Evolutionary conservation across 2,329 filamentous ascomycete species (phyloP), one percentile per base, ranked within the genome.

Genomic region (Plenodomus biglobosus): DNA sequence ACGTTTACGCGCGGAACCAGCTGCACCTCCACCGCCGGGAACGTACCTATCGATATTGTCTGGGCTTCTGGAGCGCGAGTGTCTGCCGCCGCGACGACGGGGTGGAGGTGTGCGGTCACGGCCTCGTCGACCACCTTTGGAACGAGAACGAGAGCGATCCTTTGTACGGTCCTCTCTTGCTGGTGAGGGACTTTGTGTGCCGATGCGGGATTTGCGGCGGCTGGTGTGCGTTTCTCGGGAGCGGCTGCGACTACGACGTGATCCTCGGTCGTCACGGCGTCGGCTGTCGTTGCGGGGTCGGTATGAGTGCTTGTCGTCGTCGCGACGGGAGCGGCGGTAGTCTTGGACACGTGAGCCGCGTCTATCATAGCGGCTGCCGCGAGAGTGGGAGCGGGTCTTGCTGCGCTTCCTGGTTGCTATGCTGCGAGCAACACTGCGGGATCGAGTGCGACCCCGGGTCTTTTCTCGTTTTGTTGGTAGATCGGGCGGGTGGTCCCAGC

Each of bases 11-110:
- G 76, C 53, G 24, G 56, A 56, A 11, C 57, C 59, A 15, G 58
- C 50, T 34, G 22, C 44, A 20, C 34, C 55, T 37, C 50, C 58
- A n/a, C 57, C 56, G 17, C 62, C 64, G 16, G 70, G 70, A 4
- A 72, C 56, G 38, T 73, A 73, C 3, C 71, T 55, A 40, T 73
- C 71, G 20, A 73, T 73, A 19, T 68, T 66, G 13, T 71, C 66
- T 1, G 64, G 70, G 45, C 69, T 73, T 16, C 69, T 53, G 15
- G 61, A 61, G 3, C 59, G 61, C 8, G 61, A 59, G 18, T 52
- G 58, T 15, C 27, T 10, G 27, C 27, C 27, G 3, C 27, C 27
- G 22, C 51, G 46, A 16, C 61, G 61, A 19, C 59, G 59, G 21
- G 55, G 62, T 16, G 47, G 47, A 20, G 53, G 56, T 17, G 55